Percentiles rank a stretch among this genome's conserved stretches.
These are phyloP conservation scores for Hibiscus tridactylites DNA, from an alignment of 345 rosid genomes.

Conservation along the genomic window DNA sequence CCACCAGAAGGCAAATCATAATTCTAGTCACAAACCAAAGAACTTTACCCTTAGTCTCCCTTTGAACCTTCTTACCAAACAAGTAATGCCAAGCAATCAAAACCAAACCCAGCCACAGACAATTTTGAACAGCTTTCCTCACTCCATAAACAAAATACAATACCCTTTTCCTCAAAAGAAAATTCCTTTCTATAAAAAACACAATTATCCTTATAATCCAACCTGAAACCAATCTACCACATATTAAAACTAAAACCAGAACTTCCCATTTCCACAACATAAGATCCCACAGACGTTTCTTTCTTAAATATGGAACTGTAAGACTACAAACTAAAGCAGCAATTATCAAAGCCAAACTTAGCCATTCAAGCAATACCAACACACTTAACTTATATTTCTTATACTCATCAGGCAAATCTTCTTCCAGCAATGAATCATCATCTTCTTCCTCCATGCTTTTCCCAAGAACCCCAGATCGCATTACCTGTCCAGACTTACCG, in stretches of 20 bases:
- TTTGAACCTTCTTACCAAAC: slow-evolving; percentile 53
- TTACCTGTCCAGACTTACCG: slow-evolving; percentile 25
- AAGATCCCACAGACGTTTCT: slow-evolving; percentile 36
- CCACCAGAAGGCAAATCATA: slow-evolving; percentile 59
- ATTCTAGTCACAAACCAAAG: slow-evolving; percentile 54
- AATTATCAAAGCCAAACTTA: slow-evolving; percentile 48
- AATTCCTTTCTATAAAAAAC: slow-evolving; percentile 62
- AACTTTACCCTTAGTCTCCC: slow-evolving; percentile 22
- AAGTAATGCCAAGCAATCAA: slow-evolving; percentile 67
- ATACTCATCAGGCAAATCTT: slow-evolving; percentile 66
- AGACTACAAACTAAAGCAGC: slow-evolving; percentile 51
- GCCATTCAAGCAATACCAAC: slow-evolving; percentile 54
- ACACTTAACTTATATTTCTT: slow-evolving; percentile 32
- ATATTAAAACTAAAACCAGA: slow-evolving; percentile 59
- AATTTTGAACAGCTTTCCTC: slow-evolving; percentile 67
- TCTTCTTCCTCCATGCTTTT: slow-evolving; percentile 44
- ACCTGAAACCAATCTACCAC: slow-evolving; percentile 77
- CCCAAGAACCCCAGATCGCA: slow-evolving; percentile 39
- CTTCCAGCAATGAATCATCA: slow-evolving; percentile 42
- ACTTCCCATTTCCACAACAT: slow-evolving; percentile 86
- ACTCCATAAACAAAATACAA: slow-evolving; percentile 82
- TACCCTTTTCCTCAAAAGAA: slow-evolving; percentile 61
- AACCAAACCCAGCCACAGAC: slow-evolving; percentile 79
- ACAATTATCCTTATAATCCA: slow-evolving; percentile 66
- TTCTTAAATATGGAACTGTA: slow-evolving; percentile 26